These are phyloP conservation scores for Elsinoe ampelina DNA, from an alignment of 2,329 filamentous ascomycete genomes.

Conservation along the genomic window DNA sequence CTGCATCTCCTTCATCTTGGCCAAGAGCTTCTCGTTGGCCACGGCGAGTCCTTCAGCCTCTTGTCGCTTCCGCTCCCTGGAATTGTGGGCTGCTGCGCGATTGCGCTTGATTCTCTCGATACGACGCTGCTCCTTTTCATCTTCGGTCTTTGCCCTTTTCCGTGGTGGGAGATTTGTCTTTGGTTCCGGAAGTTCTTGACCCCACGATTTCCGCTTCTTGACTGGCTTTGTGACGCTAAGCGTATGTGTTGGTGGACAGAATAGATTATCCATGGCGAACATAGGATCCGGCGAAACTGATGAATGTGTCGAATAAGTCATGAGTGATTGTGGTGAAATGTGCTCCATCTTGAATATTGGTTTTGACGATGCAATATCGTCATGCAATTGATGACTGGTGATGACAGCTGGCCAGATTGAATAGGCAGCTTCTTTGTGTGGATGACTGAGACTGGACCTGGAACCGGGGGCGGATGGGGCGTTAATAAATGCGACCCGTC, in stretches of 20 bases:
- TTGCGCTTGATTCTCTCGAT: slow-evolving; percentile 97
- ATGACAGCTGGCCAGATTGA: slow-evolving; percentile 11
- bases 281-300: slow-evolving; percentile 13
- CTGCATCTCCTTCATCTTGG: slow-evolving; percentile 11
- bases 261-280: slow-evolving; percentile 9
- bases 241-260: slow-evolving; percentile 6
- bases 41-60: slow-evolving; percentile 76
- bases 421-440: slow-evolving; percentile 10
- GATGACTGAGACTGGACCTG: slow-evolving; percentile 4
- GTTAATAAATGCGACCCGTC: slow-evolving; percentile 12
- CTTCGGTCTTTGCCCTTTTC: slow-evolving; percentile 97
- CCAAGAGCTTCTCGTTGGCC: slow-evolving; percentile 15
- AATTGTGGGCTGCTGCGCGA: slow-evolving; percentile 91
- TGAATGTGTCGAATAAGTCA: slow-evolving; percentile 8
- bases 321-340: slow-evolving; percentile 14
- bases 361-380: slow-evolving; percentile 12
- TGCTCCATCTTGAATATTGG: slow-evolving; percentile 10
- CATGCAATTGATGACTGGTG: slow-evolving; percentile 3
- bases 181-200: slow-evolving; percentile 88
- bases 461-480: slow-evolving; percentile 12
- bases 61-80: slow-evolving; percentile 81
- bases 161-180: slow-evolving; percentile 93
- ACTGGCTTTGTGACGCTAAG: slow-evolving; percentile 44
- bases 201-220: slow-evolving; percentile 99
- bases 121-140: slow-evolving; percentile 95